phyloP scores from a whole-genome alignment of 148 eudicot species.

The Polygonum maritimum region DNA sequence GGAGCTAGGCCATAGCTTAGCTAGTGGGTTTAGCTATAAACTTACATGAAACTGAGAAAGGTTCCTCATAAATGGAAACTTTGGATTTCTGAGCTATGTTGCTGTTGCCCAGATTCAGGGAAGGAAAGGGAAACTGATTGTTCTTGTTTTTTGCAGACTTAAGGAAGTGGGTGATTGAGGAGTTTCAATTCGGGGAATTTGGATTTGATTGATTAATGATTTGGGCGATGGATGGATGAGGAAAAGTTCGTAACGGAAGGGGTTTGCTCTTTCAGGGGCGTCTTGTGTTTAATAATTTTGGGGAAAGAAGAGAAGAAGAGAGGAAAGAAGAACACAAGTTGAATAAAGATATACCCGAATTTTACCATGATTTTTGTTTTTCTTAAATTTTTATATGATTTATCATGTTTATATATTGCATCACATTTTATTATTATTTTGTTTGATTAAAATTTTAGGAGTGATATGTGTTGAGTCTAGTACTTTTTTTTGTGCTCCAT shows the following conservation, averaged over 20 bases:
- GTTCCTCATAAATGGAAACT: neutral
- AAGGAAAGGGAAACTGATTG: neutral
- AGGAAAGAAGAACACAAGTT: neutral
- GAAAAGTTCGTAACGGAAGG: slow-evolving; percentile 1
- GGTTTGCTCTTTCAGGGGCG: neutral
- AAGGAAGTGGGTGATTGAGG: slow-evolving; percentile 5
- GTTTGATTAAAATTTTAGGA: too few relatives aligned
- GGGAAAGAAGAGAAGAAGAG: neutral
- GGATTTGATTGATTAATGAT: neutral
- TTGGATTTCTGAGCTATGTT: neutral
- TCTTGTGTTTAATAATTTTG: neutral
- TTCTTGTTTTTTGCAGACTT: neutral
- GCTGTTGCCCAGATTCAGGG: neutral
- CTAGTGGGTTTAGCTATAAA: neutral
- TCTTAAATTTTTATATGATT: neutral
- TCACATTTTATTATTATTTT: too few relatives aligned
- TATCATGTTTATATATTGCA: too few relatives aligned
- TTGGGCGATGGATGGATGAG: neutral
- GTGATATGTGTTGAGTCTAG: too few relatives aligned
- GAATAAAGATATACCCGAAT: slow-evolving; percentile 16
- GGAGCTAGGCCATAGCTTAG: neutral
- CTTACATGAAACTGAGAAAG: neutral
- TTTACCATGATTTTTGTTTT: neutral
- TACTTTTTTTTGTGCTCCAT: too few relatives aligned
- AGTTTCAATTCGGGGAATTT: neutral